These are phyloP conservation scores for Fraxinus floribunda DNA, from an alignment of 305 asterid species.

Conservation along the genomic window DNA sequence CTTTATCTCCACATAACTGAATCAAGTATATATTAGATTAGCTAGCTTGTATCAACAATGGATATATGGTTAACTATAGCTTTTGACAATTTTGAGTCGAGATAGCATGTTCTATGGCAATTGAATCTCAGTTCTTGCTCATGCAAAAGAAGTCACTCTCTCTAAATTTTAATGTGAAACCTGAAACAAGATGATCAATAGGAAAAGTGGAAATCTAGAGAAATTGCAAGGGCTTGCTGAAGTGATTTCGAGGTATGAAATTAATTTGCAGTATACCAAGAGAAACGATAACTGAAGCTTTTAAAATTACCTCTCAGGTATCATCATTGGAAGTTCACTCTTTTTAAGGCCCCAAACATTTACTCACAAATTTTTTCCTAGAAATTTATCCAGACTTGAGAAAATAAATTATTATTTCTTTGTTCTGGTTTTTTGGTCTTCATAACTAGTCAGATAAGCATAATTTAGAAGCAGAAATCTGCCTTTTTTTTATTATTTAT, in stretches of 20 bases:
- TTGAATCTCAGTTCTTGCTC: background rate
- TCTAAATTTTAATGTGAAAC: background rate
- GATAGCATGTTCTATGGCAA: background rate
- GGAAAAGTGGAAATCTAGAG: background rate
- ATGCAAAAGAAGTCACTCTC: background rate
- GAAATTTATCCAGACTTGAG: background rate
- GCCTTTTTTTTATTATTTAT: background rate
- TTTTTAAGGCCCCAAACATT: background rate
- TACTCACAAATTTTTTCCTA: background rate
- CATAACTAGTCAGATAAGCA: background rate
- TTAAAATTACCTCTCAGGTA: background rate
- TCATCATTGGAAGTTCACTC: background rate
- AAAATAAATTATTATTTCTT: background rate
- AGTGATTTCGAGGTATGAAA: background rate
- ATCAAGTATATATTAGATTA: background rate
- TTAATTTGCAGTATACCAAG: background rate
- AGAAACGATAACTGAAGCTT: background rate
- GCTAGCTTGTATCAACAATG: background rate
- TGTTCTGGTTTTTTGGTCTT: background rate
- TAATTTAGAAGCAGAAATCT: background rate
- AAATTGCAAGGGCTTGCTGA: background rate
- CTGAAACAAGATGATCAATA: background rate
- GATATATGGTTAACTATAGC: background rate
- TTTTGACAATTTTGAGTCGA: background rate
- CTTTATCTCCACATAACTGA: background rate